Percentiles rank a stretch among this genome's conserved stretches.
These are phyloP conservation scores for Globisporangium lucens DNA, from an alignment of 352 stramenopile species.

Conservation along the genomic window DNA sequence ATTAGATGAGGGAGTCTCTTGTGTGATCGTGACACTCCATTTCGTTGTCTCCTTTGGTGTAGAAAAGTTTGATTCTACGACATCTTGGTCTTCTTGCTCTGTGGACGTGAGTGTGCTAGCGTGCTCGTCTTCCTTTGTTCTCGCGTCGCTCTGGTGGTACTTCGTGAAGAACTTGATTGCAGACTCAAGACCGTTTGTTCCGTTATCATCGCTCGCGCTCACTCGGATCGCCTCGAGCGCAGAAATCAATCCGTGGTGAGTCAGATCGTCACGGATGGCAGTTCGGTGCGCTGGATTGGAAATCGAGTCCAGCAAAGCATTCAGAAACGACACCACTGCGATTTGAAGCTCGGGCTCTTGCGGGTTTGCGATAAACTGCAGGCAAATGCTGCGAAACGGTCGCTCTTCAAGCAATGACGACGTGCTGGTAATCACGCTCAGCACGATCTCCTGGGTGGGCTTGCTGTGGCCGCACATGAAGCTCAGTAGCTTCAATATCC, in stretches of 20 bases:
- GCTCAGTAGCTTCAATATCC: conserved; percentile 32
- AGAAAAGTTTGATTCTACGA: not conserved
- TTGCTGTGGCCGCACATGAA: conserved; percentile 35
- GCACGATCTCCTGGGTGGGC: conserved; percentile 23
- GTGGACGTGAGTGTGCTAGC: not conserved
- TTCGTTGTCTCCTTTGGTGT: not conserved
- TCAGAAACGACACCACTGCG: conserved; percentile 45
- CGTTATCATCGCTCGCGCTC: not conserved
- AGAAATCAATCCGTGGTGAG: conserved; percentile 25
- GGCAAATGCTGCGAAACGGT: conserved; percentile 28
- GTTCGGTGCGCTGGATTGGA: conserved; percentile 23
- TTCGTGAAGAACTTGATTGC: conserved; percentile 10
- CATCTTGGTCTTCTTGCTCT: not conserved
- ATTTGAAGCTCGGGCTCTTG: conserved; percentile 26
- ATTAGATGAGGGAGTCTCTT: not conserved
- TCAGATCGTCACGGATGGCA: conserved; percentile 45
- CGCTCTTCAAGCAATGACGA: conserved; percentile 12
- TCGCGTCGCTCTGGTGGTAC: not conserved
- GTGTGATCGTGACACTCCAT: conserved; percentile 12
- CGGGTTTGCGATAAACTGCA: conserved; percentile 24
- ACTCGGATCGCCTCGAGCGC: conserved; percentile 28
- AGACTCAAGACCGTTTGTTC: not conserved
- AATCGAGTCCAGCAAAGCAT: conserved; percentile 35
- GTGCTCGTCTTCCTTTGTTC: not conserved
- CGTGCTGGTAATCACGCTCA: conserved; percentile 26